phyloP scores from a whole-genome alignment of 2,329 filamentous ascomycete genomes.

The Aspergillus novofumigatus region DNA sequence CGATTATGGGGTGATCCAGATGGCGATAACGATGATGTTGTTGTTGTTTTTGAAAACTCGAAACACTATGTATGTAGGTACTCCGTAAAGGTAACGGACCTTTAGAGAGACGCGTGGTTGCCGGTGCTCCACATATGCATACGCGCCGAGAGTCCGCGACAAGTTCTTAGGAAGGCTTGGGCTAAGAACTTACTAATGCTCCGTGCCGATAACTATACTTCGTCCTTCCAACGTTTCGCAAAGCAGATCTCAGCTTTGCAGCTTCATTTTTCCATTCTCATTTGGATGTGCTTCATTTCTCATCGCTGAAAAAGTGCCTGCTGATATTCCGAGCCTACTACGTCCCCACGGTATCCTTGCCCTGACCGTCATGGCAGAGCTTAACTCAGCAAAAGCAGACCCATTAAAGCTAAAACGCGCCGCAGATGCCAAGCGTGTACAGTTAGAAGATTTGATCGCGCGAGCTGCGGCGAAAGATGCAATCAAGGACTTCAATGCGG shows the following conservation, averaged over 20 bases:
- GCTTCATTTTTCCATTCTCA: not conserved
- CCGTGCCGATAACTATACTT: not conserved
- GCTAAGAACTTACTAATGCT: not conserved
- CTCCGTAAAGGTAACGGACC: not conserved
- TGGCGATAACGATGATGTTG: not conserved
- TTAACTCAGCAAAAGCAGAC: constrained; percentile 10
- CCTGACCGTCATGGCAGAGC: constrained; percentile 22
- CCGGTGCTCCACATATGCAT: not conserved
- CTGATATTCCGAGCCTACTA: not conserved
- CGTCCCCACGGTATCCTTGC: not conserved
- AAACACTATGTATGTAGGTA: not conserved
- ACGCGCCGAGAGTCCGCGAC: not conserved
- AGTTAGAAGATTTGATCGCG: constrained; percentile 71
- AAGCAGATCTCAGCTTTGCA: not conserved
- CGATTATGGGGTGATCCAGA: not conserved
- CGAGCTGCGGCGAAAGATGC: constrained; percentile 81
- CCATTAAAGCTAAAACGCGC: constrained; percentile 14
- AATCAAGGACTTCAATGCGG: constrained; percentile 80
- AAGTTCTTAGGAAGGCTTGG: not conserved
- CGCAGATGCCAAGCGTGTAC: constrained; percentile 50
- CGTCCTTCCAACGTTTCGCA: not conserved
- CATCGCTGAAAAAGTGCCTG: not conserved
- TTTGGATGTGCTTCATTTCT: not conserved
- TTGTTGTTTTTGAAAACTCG: too few species aligned
- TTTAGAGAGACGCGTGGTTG: not conserved